Conservation (phyloP, 768 basidiomycete species). For the Daedaleopsis nitida region DNA sequence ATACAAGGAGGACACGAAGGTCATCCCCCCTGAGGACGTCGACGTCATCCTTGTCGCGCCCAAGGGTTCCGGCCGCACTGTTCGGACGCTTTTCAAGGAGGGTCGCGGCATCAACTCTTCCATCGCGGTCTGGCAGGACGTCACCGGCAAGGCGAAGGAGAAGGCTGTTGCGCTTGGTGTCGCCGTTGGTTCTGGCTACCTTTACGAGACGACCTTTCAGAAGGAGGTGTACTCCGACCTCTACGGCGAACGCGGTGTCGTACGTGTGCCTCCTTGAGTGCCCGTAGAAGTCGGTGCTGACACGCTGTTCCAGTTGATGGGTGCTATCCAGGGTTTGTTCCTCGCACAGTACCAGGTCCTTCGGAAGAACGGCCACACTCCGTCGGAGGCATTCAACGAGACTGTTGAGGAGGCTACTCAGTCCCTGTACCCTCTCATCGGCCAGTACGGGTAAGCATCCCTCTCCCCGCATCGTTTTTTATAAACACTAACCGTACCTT, state of each 20-base stretch:
- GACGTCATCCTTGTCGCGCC: conserved; percentile 99
- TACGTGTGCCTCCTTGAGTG: conserved; percentile 46
- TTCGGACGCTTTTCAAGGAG: conserved; percentile 99
- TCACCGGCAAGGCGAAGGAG: conserved; percentile 96
- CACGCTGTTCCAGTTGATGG: conserved; percentile 73
- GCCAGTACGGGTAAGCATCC: conserved; percentile 76
- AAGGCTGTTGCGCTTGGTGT: conserved; percentile 95
- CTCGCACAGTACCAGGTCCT: conserved; percentile 98
- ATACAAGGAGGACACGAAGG: conserved; percentile 96
- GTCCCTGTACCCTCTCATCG: conserved; percentile 95
- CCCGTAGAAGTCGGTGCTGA: neutral
- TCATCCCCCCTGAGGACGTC: conserved; percentile 88
- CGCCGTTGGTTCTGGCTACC: conserved; percentile 93
- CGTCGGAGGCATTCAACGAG: conserved; percentile 99
- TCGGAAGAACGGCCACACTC: conserved; percentile 93
- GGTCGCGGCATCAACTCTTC: conserved; percentile 97
- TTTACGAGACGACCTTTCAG: conserved; percentile 99
- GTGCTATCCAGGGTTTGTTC: conserved; percentile 98
- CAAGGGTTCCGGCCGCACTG: conserved; percentile 98
- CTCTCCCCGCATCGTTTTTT: neutral
- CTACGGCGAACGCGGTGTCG: conserved; percentile 99
- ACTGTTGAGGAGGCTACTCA: conserved; percentile 99
- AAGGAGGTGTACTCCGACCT: conserved; percentile 99
- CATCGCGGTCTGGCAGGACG: conserved; percentile 95
- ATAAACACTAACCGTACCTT: neutral